Evolutionary conservation across 768 basidiomycete species (phyloP).

Genomic region (Mrakia blollopis): DNA sequence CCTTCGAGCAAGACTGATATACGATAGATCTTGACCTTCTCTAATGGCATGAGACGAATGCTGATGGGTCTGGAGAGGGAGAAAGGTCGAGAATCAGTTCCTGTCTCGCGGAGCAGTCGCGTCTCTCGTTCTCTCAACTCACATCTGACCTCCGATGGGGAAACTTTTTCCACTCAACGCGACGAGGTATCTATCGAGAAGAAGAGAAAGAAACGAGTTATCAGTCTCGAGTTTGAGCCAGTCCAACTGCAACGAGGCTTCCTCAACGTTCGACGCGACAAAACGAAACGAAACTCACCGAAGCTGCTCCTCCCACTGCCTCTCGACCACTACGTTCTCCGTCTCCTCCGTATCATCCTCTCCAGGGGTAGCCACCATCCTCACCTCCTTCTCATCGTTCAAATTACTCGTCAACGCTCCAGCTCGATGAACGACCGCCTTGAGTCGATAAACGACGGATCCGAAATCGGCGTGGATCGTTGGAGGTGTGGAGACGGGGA

Average conservation of each 20-base stretch:
- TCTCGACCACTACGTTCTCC: conserved; percentile 71
- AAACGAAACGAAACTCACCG: conserved; percentile 38
- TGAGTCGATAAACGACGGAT: conserved; percentile 69
- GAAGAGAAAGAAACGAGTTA: not conserved
- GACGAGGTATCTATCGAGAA: conserved; percentile 56
- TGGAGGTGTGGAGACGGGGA: conserved; percentile 75
- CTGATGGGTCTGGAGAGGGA: conserved; percentile 54
- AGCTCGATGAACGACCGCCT: conserved; percentile 74
- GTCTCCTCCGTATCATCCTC: conserved; percentile 83
- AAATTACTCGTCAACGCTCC: conserved; percentile 73
- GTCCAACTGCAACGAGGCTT: conserved; percentile 34
- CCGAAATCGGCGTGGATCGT: conserved; percentile 70
- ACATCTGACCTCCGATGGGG: conserved; percentile 71
- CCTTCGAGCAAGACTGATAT: conserved; percentile 75
- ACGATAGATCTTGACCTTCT: conserved; percentile 74
- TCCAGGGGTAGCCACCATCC: conserved; percentile 65
- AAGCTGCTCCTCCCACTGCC: conserved; percentile 81
- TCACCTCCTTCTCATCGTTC: conserved; percentile 63
- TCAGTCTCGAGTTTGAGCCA: not conserved
- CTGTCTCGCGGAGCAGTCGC: not conserved
- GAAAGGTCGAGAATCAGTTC: not conserved
- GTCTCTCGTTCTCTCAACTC: conserved; percentile 31
- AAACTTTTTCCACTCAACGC: conserved; percentile 68
- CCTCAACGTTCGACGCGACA: conserved; percentile 27
- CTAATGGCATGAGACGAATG: conserved; percentile 73